Base-by-base conservation (phyloP, 108 stramenopile genomes). In the Cyclotella kingstonii region DNA sequence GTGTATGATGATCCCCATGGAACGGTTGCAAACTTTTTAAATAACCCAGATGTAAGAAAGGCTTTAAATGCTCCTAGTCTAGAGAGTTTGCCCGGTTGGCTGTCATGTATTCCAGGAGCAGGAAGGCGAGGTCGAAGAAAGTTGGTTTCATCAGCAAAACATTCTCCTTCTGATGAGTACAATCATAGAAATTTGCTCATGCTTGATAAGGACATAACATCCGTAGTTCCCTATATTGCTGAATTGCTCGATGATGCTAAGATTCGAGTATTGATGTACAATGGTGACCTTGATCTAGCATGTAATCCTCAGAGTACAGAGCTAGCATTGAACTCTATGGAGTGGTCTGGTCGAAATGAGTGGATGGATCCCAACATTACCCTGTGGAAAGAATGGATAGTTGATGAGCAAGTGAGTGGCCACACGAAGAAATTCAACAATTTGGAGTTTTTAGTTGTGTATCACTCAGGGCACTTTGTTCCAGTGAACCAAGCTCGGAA, bases 241-340 rank as follows among this genome's bases (percentile, higher is more conserved):
- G 84, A 84, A 27, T 73, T 89, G 21, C 41, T 89, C n/a, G 84
- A 89, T 65, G 78, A 80, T 55, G 83, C 83, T 6, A 69, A 66
- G 12, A 81, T 86, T 56, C 69, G 73, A 17, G 81, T 89, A 2
- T 48, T 89, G 2, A 21, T 89, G 1, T 89, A 89, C 73, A 84
- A 80, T 52, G 87, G 87, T 1, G 87, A 89, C 59, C 76, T 80
- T 15, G 87, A 89, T 55, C 39, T 89, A n/a, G 70, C 73, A 41
- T 76, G 73, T 63, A 63, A 48, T 31, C 38, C 77, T 18, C 81
- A 82, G 48, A 83, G 84, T 15, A 78, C 78, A 6, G 87, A 89
- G 39, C 27, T 68, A 40, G 53, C 84, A 18, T 54, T 86, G 39
- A 73, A 86, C 26, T 61, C 74, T 22, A 84, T 89, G 83, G 43